phyloP scores from a whole-genome alignment of 768 basidiomycete genomes.

The Gelatoporia subvermispora region DNA sequence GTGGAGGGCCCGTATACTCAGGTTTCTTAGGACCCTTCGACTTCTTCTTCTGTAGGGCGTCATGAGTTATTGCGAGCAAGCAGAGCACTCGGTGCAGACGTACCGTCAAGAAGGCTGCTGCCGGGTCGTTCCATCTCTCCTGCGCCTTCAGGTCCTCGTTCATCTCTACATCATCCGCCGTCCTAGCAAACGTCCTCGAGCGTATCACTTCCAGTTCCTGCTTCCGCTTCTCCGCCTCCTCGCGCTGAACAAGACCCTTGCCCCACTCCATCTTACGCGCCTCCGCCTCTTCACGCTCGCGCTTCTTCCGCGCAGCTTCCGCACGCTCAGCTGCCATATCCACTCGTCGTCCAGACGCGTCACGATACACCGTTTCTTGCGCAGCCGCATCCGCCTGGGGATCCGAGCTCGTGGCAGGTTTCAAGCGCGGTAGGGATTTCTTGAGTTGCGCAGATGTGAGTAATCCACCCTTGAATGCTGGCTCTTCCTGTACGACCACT shows the following conservation, averaged over 20 bases:
- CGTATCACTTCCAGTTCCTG: constrained; percentile 66
- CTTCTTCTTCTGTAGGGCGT: constrained; percentile 56
- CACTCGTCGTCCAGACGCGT: constrained; percentile 81
- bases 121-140: constrained; percentile 96
- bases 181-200: constrained; percentile 64
- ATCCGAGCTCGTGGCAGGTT: constrained; percentile 27
- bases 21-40: constrained; percentile 76
- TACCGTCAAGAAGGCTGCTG: constrained; percentile 88
- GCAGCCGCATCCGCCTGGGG: constrained; percentile 50
- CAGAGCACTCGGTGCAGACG: constrained; percentile 19
- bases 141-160: constrained; percentile 81
- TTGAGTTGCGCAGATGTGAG: constrained; percentile 72
- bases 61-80: neutral
- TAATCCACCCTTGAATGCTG: constrained; percentile 67
- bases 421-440: constrained; percentile 46
- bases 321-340: constrained; percentile 82
- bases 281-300: constrained; percentile 81
- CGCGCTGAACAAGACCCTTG: constrained; percentile 87
- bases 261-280: constrained; percentile 97
- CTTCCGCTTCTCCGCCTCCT: constrained; percentile 66
- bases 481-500: constrained; percentile 41
- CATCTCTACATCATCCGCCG: constrained; percentile 77
- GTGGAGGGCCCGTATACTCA: constrained; percentile 80
- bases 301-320: constrained; percentile 76
- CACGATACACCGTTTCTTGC: constrained; percentile 93